Evolutionary conservation across 1,139 yeast species (phyloP), one percentile per base, ranked within the genome.

Genomic region (Yamadazyma triangularis): DNA sequence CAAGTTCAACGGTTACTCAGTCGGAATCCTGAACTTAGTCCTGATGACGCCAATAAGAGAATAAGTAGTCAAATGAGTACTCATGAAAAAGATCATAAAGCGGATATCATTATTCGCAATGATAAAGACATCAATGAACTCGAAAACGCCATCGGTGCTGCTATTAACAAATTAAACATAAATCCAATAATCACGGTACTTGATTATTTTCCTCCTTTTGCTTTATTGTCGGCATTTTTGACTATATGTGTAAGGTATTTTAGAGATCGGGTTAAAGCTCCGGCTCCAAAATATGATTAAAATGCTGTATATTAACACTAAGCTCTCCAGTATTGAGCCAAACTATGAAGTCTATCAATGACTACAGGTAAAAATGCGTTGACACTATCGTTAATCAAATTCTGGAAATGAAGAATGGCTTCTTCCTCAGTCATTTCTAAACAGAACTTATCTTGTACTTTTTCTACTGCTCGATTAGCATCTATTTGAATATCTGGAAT

Each of bases 281-380:
- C 40, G 3, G 37, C 34, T 18, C 50, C 51, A 4, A 25, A 20
- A n/a, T n/a, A n/a, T n/a, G 21, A 13, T 10, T 25, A 12, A 18
- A 19, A 18, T 18, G 28, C n/a, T 9, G n/a, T 8, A 15, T 25
- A n/a, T n/a, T 8, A 16, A 24, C 16, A 5, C 9, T 51, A 89
- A 0, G 96, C 89, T 40, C 97, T 62, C 98, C 98, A 91, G 52
- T 93, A 93, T 53, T 93, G 98, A 0, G 98, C 96, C 53, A 93
- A 70, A 60, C 89, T 87, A 56, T 93, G 99, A 33, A 93, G 63
- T 42, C 96, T 74, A 51, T 93, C 99, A 37, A 93, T 91, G 9
- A 93, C 95, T 50, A 89, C 89, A 0, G 98, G 98, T 41, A 89
- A 59, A 35, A 91, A 75, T 0, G 98, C 98, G 52, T 77, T 85